These are phyloP conservation scores for Eucalyptus tenuipes DNA, from an alignment of 345 rosid species.

Conservation along the genomic window DNA sequence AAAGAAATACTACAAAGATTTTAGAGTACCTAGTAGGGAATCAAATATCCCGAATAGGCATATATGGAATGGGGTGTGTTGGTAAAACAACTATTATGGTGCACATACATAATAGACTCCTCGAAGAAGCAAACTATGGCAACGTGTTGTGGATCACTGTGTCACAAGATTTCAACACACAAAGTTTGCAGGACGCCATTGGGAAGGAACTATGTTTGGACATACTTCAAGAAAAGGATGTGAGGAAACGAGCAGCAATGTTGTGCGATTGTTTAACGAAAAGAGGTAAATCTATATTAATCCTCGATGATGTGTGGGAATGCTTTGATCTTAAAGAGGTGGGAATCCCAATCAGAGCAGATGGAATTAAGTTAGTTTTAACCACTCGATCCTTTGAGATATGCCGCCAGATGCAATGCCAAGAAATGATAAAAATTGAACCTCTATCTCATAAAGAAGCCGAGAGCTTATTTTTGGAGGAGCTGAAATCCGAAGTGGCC, in stretches of 20 bases:
- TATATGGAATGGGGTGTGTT: not conserved
- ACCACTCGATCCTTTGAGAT: not conserved
- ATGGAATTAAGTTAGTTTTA: not conserved
- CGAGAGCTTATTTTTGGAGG: fast-evolving
- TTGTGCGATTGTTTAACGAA: fast-evolving
- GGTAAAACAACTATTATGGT: not conserved
- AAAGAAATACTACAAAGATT: not conserved
- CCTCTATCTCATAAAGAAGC: not conserved
- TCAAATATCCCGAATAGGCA: not conserved
- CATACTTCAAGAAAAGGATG: not conserved
- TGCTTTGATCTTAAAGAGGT: not conserved
- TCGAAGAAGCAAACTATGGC: not conserved
- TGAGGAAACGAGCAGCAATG: not conserved
- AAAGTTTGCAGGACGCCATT: not conserved
- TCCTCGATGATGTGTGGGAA: not conserved
- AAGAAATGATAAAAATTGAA: not conserved
- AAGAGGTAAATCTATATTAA: not conserved
- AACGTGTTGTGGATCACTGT: not conserved
- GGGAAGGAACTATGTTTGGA: fast-evolving
- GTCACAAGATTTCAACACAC: not conserved
- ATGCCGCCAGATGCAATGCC: not conserved
- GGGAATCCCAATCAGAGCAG: not conserved
- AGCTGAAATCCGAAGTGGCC: fast-evolving
- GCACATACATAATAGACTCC: not conserved
- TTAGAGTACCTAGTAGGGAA: not conserved